Evolutionary conservation across 257 asterid genomes (phyloP), one percentile per base, ranked within the genome.

Genomic region (Solanum acaule): DNA sequence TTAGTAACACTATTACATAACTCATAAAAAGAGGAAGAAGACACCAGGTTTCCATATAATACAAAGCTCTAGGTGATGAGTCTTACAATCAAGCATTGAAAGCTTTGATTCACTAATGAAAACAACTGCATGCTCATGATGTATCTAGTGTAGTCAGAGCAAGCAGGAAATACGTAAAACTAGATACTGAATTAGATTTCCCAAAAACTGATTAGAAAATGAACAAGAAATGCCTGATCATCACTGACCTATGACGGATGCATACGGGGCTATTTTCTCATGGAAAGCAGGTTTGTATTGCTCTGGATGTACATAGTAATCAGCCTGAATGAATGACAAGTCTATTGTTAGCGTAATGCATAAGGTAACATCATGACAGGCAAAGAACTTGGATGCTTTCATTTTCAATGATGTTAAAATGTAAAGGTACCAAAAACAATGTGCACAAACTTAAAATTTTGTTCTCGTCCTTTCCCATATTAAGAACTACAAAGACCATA

Each of bases 271-370:
- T 88, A 97, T 93, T 86, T 90, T 97, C 89, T 96, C 96, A 85
- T 95, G 97, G 91, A 97, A 97, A 92, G 91, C 88, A 37, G 99
- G 93, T 76, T 83, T 87, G 87, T 97, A 96, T 89, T 96, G 93
- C 88, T 96, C 98, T 31, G 99, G 98, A 92, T 96, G 98, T 71
- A 96, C 95, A 90, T 97, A 96, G 90, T 97, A 97, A 91, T 97
- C 99, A 34, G 89, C 96, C 99, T 97, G 95, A 91, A 88, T 2
- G 70, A 82, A 52, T 49, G n/a, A 49, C 22, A 49, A 49, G 42
- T 82, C 22, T 49, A 49, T 2, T 82, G 42, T 82, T 18, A 82
- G 86, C 11, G 3, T 82, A 49, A 46, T 49, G 44, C 86, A 82
- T 52, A 49, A 82, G 70, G 20, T 29, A 27, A 49, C 70, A 31